Percentiles rank a stretch among this genome's conserved stretches.
These are phyloP conservation scores for Aspergillus latus DNA, from an alignment of 2,329 filamentous ascomycete species.

Conservation along the genomic window DNA sequence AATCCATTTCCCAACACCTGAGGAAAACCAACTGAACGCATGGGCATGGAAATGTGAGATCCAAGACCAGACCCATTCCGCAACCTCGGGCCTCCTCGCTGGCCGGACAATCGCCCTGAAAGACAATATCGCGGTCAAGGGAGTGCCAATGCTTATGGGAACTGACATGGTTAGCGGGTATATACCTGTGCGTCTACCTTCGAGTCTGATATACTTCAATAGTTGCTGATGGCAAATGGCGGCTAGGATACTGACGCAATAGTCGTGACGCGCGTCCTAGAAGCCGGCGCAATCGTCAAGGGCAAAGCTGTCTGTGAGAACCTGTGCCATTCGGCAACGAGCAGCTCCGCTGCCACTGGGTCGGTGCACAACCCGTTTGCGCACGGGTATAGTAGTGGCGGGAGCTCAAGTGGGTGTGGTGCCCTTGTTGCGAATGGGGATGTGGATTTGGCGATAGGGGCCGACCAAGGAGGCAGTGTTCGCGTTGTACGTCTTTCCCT, in stretches of 20 bases:
- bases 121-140: conserved; percentile 50
- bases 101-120: conserved; percentile 38
- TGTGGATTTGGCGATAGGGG: conserved; percentile 1
- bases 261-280: conserved; percentile 34
- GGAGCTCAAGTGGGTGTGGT: conserved; percentile 47
- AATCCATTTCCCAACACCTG: not conserved
- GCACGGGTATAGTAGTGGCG: conserved; percentile 35
- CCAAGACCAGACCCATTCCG: not conserved
- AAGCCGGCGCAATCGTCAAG: conserved; percentile 35
- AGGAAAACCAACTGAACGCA: conserved; percentile 1
- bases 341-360: conserved; percentile 46
- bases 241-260: conserved; percentile 40
- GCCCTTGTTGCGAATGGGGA: conserved; percentile 38
- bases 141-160: conserved; percentile 48
- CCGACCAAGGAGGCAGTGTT: not conserved
- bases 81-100: not conserved
- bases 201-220: no score
- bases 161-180: not conserved
- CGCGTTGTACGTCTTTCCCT: not conserved
- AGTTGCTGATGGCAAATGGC: not conserved
- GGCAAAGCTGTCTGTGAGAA: conserved; percentile 53
- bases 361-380: conserved; percentile 51
- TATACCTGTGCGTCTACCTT: not conserved
- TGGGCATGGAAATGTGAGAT: conserved; percentile 3
- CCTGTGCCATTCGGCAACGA: conserved; percentile 45